These are phyloP conservation scores for Apiospora malaysiana DNA, from an alignment of 2,329 filamentous ascomycete species.

Conservation along the genomic window DNA sequence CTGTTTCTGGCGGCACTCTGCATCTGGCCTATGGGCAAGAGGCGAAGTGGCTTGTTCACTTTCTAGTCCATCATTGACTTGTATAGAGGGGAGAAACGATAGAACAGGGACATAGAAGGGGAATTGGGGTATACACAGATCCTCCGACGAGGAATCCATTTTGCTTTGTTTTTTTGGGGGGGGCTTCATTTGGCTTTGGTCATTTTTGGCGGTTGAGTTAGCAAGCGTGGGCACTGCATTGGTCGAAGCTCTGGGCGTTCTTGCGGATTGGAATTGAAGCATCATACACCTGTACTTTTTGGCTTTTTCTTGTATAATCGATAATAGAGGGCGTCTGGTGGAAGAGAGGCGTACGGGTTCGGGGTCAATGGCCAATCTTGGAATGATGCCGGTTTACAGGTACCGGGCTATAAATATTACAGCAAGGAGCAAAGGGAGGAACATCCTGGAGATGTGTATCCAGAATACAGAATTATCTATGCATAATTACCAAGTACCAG, in stretches of 20 bases:
- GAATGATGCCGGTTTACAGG: neutral
- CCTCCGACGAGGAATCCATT: neutral
- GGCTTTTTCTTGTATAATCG: neutral
- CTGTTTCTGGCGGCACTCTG: constrained; percentile 56
- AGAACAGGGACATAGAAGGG: neutral
- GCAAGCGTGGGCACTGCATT: constrained; percentile 8
- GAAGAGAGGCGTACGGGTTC: neutral
- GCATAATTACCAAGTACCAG: neutral
- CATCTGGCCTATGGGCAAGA: constrained; percentile 56
- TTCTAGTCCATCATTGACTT: constrained; percentile 38
- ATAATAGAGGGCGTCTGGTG: constrained; percentile 15
- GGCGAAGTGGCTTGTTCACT: constrained; percentile 56
- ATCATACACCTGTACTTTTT: neutral
- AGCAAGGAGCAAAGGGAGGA: neutral
- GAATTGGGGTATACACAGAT: neutral
- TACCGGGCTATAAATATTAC: neutral
- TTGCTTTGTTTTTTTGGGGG: neutral
- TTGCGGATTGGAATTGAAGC: neutral
- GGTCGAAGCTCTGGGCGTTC: constrained; percentile 3
- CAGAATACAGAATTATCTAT: neutral
- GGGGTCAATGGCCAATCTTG: neutral
- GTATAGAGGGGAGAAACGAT: neutral
- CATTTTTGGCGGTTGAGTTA: neutral
- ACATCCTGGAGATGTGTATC: constrained; percentile 11
- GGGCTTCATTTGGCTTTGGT: neutral